Percentiles rank a stretch among this genome's conserved stretches.
Conservation (phyloP, 192 early-diverging fungal genomes). For the Chytriomyces confervae region DNA sequence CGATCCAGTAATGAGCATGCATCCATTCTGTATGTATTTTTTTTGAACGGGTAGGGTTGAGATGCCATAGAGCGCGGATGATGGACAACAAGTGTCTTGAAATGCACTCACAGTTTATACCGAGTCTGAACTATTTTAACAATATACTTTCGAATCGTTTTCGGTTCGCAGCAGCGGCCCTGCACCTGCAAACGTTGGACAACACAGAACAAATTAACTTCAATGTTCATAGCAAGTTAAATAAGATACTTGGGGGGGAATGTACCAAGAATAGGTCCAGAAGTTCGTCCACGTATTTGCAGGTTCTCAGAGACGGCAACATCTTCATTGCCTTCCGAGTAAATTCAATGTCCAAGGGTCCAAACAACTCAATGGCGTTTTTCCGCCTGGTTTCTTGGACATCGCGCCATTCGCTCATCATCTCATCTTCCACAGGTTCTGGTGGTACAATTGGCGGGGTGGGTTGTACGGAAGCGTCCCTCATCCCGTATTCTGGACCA, state of each 20-base stretch:
- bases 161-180: neutral
- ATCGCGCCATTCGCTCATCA: neutral
- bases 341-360: neutral
- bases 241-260: neutral
- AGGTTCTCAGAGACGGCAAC: neutral
- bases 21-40: neutral
- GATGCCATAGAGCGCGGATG: neutral
- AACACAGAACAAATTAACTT: too few species aligned
- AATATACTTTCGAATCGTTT: neutral
- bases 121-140: neutral
- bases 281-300: conserved; percentile 15
- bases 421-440: neutral
- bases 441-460: neutral
- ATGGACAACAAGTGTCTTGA: neutral
- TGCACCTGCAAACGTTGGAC: neutral
- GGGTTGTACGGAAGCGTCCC: neutral
- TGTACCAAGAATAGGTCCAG: conserved; percentile 21
- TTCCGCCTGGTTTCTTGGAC: neutral
- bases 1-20: neutral
- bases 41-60: neutral
- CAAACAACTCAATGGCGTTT: conserved; percentile 10
- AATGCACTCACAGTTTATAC: conserved; percentile 12
- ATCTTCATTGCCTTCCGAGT: conserved; percentile 14
- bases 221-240: too few species aligned
- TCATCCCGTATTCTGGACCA: too few species aligned